Evolutionary conservation across 306 rosid species (phyloP).

Genomic region (Dalbergia cultrata): DNA sequence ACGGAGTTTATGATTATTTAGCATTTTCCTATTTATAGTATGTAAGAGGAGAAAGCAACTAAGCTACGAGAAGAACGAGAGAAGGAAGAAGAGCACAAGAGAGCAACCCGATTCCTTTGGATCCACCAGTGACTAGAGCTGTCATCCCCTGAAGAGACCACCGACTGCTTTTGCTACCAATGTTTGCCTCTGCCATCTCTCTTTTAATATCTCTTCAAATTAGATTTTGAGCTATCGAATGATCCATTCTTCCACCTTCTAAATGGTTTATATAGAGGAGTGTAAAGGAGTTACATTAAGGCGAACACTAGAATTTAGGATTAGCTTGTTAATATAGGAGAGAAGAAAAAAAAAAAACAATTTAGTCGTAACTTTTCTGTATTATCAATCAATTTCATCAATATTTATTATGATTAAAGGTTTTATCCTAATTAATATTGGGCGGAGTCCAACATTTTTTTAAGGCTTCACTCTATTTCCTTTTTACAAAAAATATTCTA

Average conservation of each 20-base stretch:
- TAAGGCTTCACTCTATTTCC: too few species aligned
- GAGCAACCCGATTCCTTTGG: conserved; percentile 49
- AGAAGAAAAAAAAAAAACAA: too few species aligned
- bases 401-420: too few species aligned
- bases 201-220: background rate
- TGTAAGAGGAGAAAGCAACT: background rate
- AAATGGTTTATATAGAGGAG: background rate
- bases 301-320: too few species aligned
- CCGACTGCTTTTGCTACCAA: background rate
- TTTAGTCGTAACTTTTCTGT: too few species aligned
- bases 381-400: too few species aligned
- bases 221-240: background rate
- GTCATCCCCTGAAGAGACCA: conserved; percentile 46
- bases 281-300: background rate
- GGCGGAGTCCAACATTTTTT: too few species aligned
- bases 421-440: too few species aligned
- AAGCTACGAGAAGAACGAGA: background rate
- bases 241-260: background rate
- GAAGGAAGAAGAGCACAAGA: background rate
- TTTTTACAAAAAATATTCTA: too few species aligned
- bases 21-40: too few species aligned
- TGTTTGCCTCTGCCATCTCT: conserved; percentile 41
- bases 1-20: too few species aligned
- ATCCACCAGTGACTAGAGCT: conserved; percentile 48
- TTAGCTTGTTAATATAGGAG: too few species aligned